These are phyloP conservation scores for Clonostachys solani DNA, from an alignment of 2,329 filamentous ascomycete species.

Conservation along the genomic window DNA sequence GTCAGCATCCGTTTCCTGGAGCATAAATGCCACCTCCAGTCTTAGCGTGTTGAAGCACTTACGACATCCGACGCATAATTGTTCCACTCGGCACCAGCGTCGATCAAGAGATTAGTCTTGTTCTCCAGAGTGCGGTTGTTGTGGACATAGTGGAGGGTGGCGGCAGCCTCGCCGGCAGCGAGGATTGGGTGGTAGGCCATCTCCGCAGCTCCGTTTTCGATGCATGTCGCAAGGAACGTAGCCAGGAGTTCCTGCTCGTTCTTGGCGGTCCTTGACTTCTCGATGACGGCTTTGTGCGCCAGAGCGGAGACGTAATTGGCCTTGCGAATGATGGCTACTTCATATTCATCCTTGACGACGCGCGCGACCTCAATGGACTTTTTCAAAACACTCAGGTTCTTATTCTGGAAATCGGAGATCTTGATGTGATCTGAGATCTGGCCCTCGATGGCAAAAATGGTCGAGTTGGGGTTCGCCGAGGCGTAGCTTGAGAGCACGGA, in stretches of 20 bases:
- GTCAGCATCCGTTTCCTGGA: neutral
- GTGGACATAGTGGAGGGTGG: constrained; percentile 82
- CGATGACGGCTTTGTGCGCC: constrained; percentile 61
- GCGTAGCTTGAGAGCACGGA: constrained; percentile 57
- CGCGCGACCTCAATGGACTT: constrained; percentile 64
- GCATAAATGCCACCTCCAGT: no score
- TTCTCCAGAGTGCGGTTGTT: constrained; percentile 66
- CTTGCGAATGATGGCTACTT: constrained; percentile 67
- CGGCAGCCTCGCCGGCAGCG: constrained; percentile 73
- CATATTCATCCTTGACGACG: constrained; percentile 70
- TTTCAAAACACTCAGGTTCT: constrained; percentile 52
- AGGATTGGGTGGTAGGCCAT: constrained; percentile 89
- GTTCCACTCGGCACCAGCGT: constrained; percentile 75
- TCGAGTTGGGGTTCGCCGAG: constrained; percentile 25
- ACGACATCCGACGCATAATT: constrained; percentile 69
- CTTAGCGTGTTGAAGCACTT: constrained; percentile 13
- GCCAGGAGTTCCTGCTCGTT: constrained; percentile 85
- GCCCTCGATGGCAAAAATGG: constrained; percentile 72
- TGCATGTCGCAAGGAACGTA: constrained; percentile 71
- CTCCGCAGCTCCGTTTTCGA: constrained; percentile 70
- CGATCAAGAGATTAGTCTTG: constrained; percentile 77
- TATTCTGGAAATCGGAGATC: constrained; percentile 65
- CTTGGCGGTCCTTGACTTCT: constrained; percentile 55
- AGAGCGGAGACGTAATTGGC: constrained; percentile 67
- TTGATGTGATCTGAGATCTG: constrained; percentile 71